Evolutionary conservation across 768 basidiomycete species (phyloP).

Genomic region (Amanita exitialis): DNA sequence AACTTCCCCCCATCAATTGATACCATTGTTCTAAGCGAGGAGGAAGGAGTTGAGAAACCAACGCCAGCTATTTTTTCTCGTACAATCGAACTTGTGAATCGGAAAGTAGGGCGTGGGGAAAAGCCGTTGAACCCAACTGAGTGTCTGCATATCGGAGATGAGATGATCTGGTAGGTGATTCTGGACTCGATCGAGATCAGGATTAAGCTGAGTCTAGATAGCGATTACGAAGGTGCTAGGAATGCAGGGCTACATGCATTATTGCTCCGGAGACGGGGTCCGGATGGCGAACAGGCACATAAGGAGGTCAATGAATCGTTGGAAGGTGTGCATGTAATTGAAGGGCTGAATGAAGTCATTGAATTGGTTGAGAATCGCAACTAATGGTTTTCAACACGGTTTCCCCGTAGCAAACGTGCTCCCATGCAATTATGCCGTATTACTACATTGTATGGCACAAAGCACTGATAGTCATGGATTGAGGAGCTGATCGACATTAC

Average conservation of each 20-base stretch:
- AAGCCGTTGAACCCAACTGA: slow-evolving; percentile 25
- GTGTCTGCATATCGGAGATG: slow-evolving; percentile 70
- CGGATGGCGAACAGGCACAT: slow-evolving; percentile 37
- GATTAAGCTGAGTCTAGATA: slow-evolving; percentile 16
- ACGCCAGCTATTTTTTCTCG: slow-evolving; percentile 44
- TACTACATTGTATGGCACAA: not conserved
- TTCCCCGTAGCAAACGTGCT: not conserved
- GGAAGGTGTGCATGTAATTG: slow-evolving; percentile 25
- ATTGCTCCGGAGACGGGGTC: slow-evolving; percentile 41
- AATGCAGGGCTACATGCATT: slow-evolving; percentile 46
- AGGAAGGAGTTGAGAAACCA: slow-evolving; percentile 64
- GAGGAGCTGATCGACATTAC: slow-evolving; percentile 13
- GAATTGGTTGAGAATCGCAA: slow-evolving; percentile 10
- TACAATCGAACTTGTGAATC: slow-evolving; percentile 25
- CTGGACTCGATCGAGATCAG: not conserved
- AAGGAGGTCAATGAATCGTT: slow-evolving; percentile 31
- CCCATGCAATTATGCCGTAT: not conserved
- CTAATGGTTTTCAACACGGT: not conserved
- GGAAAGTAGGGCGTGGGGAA: slow-evolving; percentile 6
- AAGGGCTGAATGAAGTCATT: slow-evolving; percentile 16
- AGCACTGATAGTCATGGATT: slow-evolving; percentile 3
- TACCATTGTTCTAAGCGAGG: slow-evolving; percentile 61
- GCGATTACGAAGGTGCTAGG: slow-evolving; percentile 58
- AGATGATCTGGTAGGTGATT: slow-evolving; percentile 43
- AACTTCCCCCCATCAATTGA: slow-evolving; percentile 36